Percentiles rank a stretch among this genome's conserved stretches.
Evolutionary conservation across 1,284 basidiomycete genomes (phyloP).

Genomic region (Ustilago hordei): DNA sequence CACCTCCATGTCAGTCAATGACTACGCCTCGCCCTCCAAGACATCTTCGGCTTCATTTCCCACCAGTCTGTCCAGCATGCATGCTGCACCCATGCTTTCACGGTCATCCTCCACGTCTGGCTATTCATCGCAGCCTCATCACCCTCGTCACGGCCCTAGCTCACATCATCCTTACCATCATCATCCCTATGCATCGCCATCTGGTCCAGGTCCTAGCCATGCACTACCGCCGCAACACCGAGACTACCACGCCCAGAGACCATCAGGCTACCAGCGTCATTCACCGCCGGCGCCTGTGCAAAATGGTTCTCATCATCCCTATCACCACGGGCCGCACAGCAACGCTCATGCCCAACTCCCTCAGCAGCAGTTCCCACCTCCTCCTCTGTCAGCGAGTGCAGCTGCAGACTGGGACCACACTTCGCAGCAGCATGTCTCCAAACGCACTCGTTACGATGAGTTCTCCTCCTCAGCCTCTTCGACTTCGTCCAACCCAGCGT

Average conservation of each 20-base stretch:
- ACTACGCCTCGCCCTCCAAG: slow-evolving; percentile 31
- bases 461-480: slow-evolving; percentile 25
- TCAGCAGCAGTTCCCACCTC: slow-evolving; percentile 33
- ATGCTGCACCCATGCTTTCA: slow-evolving; percentile 33
- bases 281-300: slow-evolving; percentile 5
- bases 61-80: slow-evolving; percentile 22
- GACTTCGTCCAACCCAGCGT: slow-evolving; percentile 21
- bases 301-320: slow-evolving; percentile 13
- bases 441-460: slow-evolving; percentile 41
- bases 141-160: slow-evolving; percentile 10
- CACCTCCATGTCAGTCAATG: slow-evolving; percentile 15
- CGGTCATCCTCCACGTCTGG: slow-evolving; percentile 39
- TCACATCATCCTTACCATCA: slow-evolving; percentile 31
- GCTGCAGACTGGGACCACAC: slow-evolving; percentile 46
- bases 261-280: slow-evolving; percentile 10
- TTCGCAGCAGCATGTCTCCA: slow-evolving; percentile 43
- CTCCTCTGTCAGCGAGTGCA: slow-evolving; percentile 29
- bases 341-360: slow-evolving; percentile 7
- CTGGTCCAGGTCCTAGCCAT: slow-evolving; percentile 14
- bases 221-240: slow-evolving; percentile 18
- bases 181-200: slow-evolving; percentile 24
- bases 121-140: slow-evolving; percentile 23
- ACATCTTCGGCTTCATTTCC: slow-evolving; percentile 32
- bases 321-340: slow-evolving; percentile 5
- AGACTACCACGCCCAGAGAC: slow-evolving; percentile 25